Evolutionary conservation across 208 protist genomes (phyloP).

Genomic region (Lotmaria passim): DNA sequence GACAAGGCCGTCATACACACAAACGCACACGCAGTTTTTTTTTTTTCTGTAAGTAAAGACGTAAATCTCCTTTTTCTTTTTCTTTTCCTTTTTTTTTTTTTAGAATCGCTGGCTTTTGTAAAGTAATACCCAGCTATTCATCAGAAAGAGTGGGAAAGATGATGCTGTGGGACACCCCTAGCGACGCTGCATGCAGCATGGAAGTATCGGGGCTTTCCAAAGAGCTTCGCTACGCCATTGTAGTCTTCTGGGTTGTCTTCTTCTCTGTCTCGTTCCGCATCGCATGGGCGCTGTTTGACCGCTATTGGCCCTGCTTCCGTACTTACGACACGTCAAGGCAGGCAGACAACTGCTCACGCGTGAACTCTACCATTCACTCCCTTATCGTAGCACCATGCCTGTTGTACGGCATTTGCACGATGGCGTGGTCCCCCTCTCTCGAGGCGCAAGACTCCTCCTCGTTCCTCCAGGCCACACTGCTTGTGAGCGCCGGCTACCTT

Average conservation of each 20-base stretch:
- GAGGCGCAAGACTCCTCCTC: conserved; percentile 38
- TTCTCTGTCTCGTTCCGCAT: conserved; percentile 35
- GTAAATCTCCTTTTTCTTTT: too few species aligned
- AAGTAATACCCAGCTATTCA: too few species aligned
- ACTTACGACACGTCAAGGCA: conserved; percentile 23
- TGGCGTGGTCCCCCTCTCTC: conserved; percentile 42
- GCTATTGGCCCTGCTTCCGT: conserved; percentile 40
- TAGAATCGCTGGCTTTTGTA: too few species aligned
- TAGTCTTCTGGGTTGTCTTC: conserved; percentile 35
- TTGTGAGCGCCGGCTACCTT: conserved; percentile 56
- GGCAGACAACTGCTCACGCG: conserved; percentile 47
- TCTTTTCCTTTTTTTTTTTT: conserved; percentile 6
- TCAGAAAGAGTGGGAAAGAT: too few species aligned
- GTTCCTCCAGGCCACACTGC: conserved; percentile 38
- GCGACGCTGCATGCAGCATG: background rate
- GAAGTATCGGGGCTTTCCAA: conserved; percentile 3
- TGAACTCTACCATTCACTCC: conserved; percentile 49
- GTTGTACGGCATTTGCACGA: conserved; percentile 37
- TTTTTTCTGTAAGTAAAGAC: too few species aligned
- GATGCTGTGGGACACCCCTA: background rate
- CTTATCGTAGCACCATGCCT: conserved; percentile 44
- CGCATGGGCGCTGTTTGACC: conserved; percentile 34
- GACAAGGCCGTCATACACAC: too few species aligned
- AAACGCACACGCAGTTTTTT: too few species aligned
- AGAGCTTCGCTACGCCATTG: conserved; percentile 3